Base-by-base conservation (phyloP, 371 early-diverging fungal species). In the Saksenaea oblongispora region DNA sequence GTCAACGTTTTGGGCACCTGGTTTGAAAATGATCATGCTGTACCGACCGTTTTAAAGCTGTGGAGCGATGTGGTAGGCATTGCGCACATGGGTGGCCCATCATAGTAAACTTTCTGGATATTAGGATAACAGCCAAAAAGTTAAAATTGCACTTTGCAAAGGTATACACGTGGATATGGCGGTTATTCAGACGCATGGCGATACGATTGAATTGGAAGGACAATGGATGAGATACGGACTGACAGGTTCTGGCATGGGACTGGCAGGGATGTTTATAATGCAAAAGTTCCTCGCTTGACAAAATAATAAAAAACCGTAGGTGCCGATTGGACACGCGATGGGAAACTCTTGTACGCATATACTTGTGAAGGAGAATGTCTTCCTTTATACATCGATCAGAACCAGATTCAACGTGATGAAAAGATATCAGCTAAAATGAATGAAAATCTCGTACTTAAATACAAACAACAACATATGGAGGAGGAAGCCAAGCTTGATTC, bases 321-420 rank as follows among this genome's bases (percentile, higher is more conserved):
- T 11, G 56, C 56, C 4, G 35, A 37, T 15, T 66, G 61, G 61
- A 14, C 39, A 1, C 13, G 27, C 17, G 41, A 61, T 51, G 66
- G 66, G 17, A 35, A 55, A 37, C 37, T 27, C 1, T 10, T 61
- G 5, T 57, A 56, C 17, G 3, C 61, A 22, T 41, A 47, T 26
- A 66, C 66, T 2, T 37, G 27, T 27, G 66, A 66, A 37, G 56
- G 61, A 28, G 47, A 56, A 36, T 18, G 58, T 18, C 7, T 66
- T 2, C 39, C 51, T 17, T 22, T 59, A 18, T 18, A 28, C 42
- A 31, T 39, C 22, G 18, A 55, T 34, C 34, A 34, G 14, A 34
- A 27, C 8, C 13, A 24, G 14, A 13, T 53, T n/a, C 31, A 47
- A 22, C 36, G 22, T 8, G 35, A 42, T n/a, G 58, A 36, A 17